Base-by-base conservation (phyloP, 2,329 filamentous ascomycete genomes). In the Diaporthe citrichinensis region DNA sequence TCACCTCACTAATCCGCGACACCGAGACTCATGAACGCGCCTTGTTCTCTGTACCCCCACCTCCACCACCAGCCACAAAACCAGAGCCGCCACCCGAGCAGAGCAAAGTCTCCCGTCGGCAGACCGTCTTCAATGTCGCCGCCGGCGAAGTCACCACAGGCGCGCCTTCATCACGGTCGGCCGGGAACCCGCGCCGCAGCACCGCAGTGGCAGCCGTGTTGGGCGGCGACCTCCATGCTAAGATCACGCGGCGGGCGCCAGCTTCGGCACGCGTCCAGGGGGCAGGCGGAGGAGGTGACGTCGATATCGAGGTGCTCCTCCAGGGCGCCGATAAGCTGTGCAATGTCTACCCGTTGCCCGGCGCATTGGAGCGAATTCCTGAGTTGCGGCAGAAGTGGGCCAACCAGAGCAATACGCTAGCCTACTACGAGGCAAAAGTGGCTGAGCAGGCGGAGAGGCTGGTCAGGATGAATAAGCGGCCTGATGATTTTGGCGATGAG, bases 21-120 rank as follows among this genome's bases (percentile, higher is more conserved):
- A 98, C 96, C 4, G 97, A 99, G 84, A 87, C 94, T 31, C 96
- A 98, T 85, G 97, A 99, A 84, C 94, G 96, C 81, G 96, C 96
- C 9, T 91, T 99, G 25, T 99, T 98, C 87, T 97, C 96, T 51
- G 93, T 98, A 0, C 95, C 96, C 1, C 92, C 94, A 0, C 91
- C 94, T 0, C 88, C 86, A 7, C 88, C 88, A 4, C 89, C 81
- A 55, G 86, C 80, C 69, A 84, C 81, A 77, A 87, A 82, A 83
- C 71, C 72, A 34, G 88, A 80, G 74, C 87, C 83, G 77, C 89
- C 87, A 84, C 78, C 88, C 85, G 83, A 86, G 81, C 82, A 84
- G 44, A 80, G 84, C 5, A 73, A 67, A 28, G 62, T 65, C n/a
- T 84, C 84, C 53, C 88, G 91, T 14, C 86, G 91, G 2, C 90